phyloP scores from a whole-genome alignment of 805 yeast species.

The Suhomyces pyralidae region DNA sequence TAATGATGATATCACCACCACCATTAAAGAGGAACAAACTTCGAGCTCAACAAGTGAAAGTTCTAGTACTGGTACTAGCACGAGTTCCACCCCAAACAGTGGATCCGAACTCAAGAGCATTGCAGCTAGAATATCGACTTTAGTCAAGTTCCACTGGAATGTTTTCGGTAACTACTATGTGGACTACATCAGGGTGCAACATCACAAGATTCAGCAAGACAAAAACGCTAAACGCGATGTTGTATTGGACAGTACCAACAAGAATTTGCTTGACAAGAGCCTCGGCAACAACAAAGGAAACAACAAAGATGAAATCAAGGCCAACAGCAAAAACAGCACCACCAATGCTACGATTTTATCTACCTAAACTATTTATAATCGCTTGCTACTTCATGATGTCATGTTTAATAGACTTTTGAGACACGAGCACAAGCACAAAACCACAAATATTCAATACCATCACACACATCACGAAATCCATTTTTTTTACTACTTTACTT shows the following conservation, averaged over 20 bases:
- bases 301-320: slow-evolving; percentile 5
- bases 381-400: background rate
- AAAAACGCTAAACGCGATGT: slow-evolving; percentile 11
- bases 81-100: slow-evolving; percentile 11
- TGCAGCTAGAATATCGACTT: slow-evolving; percentile 58
- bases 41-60: background rate
- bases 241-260: slow-evolving; percentile 7
- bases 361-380: slow-evolving; percentile 1
- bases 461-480: background rate
- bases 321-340: slow-evolving; percentile 5
- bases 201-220: slow-evolving; percentile 16
- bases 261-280: slow-evolving; percentile 2
- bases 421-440: background rate
- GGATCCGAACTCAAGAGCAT: slow-evolving; percentile 52
- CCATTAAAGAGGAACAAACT: background rate
- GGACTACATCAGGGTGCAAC: slow-evolving; percentile 26
- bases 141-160: slow-evolving; percentile 76
- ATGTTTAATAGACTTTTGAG: background rate
- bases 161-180: slow-evolving; percentile 74
- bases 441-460: background rate
- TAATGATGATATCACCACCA: background rate
- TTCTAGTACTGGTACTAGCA: slow-evolving; percentile 3
- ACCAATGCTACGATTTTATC: slow-evolving; percentile 11
- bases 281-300: slow-evolving; percentile 3
- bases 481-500: background rate